Conservation (phyloP, 768 basidiomycete genomes). For the Leucosporidium scottii region DNA sequence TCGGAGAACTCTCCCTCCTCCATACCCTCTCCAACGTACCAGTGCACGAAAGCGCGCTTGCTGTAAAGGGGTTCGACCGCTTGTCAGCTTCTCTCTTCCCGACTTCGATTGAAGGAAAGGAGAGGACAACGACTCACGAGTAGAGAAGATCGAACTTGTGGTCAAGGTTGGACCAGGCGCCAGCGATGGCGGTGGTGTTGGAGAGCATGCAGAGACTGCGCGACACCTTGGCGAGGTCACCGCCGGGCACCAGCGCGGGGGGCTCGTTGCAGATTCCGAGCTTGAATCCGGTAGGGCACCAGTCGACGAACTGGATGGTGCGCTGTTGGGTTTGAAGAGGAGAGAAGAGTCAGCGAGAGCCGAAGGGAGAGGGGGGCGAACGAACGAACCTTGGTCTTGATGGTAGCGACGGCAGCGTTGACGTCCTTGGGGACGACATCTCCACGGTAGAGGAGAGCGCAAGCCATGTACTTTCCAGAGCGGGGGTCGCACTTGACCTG, state of each 20-base stretch:
- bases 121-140: conserved; percentile 41
- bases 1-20: conserved; percentile 99
- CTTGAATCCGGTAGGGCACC: conserved; percentile 98
- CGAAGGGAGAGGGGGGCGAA: no score
- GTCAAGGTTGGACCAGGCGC: conserved; percentile 76
- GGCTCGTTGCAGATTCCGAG: conserved; percentile 98
- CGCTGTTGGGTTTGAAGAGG: conserved; percentile 51
- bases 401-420: conserved; percentile 79
- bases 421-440: conserved; percentile 97
- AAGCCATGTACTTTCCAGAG: conserved; percentile 88
- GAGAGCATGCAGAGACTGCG: conserved; percentile 97
- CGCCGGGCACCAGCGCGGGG: conserved; percentile 81
- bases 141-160: conserved; percentile 98
- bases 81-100: no score
- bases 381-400: conserved; percentile 58
- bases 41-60: conserved; percentile 42
- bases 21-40: conserved; percentile 90
- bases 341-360: conserved; percentile 39
- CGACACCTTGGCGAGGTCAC: conserved; percentile 87
- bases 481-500: conserved; percentile 95
- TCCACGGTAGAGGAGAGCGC: conserved; percentile 47
- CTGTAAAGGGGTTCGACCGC: not conserved
- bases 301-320: conserved; percentile 96
- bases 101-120: no score
- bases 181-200: conserved; percentile 87